Conservation (phyloP, 164 flowering plant genomes). For the Stephania yunnanensis region DNA sequence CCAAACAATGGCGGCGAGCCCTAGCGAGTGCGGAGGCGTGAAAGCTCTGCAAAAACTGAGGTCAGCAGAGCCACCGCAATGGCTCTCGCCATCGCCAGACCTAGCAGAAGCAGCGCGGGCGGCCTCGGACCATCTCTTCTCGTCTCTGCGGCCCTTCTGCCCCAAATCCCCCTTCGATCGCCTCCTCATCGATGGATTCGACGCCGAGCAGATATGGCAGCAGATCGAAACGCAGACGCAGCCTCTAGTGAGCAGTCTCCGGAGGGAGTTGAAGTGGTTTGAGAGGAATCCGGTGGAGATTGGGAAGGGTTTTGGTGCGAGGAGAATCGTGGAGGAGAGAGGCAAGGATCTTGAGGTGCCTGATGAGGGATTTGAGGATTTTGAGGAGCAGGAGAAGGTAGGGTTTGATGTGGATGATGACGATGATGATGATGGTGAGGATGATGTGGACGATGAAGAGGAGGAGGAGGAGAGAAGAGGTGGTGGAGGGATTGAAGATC, state of each 20-base stretch:
- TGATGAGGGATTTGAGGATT: neutral
- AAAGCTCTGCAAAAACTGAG: slow-evolving; percentile 36
- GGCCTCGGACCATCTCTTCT: slow-evolving; percentile 51
- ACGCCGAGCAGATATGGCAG: slow-evolving; percentile 95
- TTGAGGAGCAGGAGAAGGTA: slow-evolving; percentile 11
- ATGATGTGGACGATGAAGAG: slow-evolving; percentile 29
- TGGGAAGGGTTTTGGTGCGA: slow-evolving; percentile 20
- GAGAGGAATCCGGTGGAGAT: slow-evolving; percentile 53
- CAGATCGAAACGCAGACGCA: slow-evolving; percentile 72
- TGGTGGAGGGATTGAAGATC: slow-evolving; percentile 54
- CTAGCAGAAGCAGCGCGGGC: slow-evolving; percentile 44
- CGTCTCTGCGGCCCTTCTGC: slow-evolving; percentile 44
- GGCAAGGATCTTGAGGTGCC: slow-evolving; percentile 8
- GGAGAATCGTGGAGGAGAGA: slow-evolving; percentile 4
- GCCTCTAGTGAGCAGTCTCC: slow-evolving; percentile 40
- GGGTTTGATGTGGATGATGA: slow-evolving; percentile 18
- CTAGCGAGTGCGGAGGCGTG: neutral
- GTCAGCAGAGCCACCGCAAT: slow-evolving; percentile 47
- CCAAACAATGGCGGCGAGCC: neutral
- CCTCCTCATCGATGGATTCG: slow-evolving; percentile 63
- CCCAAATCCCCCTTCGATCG: slow-evolving; percentile 66
- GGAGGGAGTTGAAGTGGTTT: slow-evolving; percentile 43
- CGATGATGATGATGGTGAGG: slow-evolving; percentile 27
- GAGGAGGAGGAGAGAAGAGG: slow-evolving; percentile 25
- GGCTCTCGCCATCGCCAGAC: slow-evolving; percentile 41